A percentile compares a stretch with the other conserved stretches of the same genome.
phyloP scores from a whole-genome alignment of 805 yeast species.

The Kuraishia ogatae region DNA sequence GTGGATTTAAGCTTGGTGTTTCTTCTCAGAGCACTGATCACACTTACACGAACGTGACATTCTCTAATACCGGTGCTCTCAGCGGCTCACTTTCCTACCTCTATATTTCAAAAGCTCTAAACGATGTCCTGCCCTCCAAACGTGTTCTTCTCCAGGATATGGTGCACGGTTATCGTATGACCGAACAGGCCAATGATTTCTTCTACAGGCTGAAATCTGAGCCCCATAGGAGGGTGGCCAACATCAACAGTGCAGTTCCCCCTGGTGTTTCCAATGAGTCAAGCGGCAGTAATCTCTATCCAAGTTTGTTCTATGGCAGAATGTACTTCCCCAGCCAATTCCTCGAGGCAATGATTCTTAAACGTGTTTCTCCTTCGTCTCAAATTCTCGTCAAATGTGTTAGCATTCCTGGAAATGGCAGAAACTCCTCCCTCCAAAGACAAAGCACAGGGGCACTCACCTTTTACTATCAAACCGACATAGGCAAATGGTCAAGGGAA shows the following conservation, averaged over 20 bases:
- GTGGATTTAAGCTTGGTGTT: slow-evolving; percentile 53
- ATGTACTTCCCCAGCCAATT: slow-evolving; percentile 83
- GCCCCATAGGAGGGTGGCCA: neutral
- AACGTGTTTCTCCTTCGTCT: slow-evolving; percentile 46
- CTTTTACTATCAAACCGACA: slow-evolving; percentile 61
- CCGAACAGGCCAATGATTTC: slow-evolving; percentile 31
- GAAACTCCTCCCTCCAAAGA: slow-evolving; percentile 11
- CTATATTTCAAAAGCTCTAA: slow-evolving; percentile 55
- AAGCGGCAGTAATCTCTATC: slow-evolving; percentile 6
- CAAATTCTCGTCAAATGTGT: slow-evolving; percentile 71
- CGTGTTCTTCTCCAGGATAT: slow-evolving; percentile 56
- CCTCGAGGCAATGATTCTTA: slow-evolving; percentile 79
- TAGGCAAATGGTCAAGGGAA: slow-evolving; percentile 59
- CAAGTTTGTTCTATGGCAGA: slow-evolving; percentile 67
- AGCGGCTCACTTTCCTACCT: slow-evolving; percentile 81
- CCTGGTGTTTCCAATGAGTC: slow-evolving; percentile 1
- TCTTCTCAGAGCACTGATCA: slow-evolving; percentile 62
- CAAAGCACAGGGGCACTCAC: slow-evolving; percentile 41
- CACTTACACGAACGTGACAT: slow-evolving; percentile 65
- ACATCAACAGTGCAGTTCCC: too few relatives aligned
- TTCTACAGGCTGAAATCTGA: neutral
- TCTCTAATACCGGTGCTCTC: slow-evolving; percentile 54
- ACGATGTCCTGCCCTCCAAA: slow-evolving; percentile 39
- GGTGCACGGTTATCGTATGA: slow-evolving; percentile 55
- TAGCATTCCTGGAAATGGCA: slow-evolving; percentile 34